Conservation (phyloP, 371 early-diverging fungal species). For the Mucor piriformis region DNA sequence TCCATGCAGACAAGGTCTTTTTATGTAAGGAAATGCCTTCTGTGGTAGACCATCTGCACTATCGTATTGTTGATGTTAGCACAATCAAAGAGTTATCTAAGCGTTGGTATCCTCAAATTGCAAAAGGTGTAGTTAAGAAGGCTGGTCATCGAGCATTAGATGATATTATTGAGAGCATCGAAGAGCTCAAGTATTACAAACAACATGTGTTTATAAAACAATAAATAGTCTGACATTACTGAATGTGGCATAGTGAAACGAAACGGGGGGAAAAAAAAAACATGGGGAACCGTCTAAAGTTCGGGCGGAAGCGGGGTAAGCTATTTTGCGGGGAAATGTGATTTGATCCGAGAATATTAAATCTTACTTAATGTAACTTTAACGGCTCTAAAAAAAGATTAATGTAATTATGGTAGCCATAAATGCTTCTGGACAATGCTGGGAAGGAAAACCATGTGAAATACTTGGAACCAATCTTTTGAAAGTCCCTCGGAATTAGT, state of each 20-base stretch:
- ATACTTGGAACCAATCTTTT: no score
- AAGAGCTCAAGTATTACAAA: constrained; percentile 81
- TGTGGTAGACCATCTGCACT: constrained; percentile 80
- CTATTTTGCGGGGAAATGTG: not conserved
- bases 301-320: not conserved
- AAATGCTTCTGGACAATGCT: no score
- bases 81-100: constrained; percentile 86
- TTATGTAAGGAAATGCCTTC: constrained; percentile 82
- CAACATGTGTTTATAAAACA: constrained; percentile 60
- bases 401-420: no score
- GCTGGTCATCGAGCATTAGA: constrained; percentile 79
- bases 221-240: constrained; percentile 13
- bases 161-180: constrained; percentile 90
- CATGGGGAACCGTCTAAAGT: not conserved
- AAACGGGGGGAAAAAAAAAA: constrained; percentile 2
- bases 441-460: no score
- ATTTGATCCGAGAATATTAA: not conserved
- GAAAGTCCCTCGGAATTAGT: no score
- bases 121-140: constrained; percentile 60
- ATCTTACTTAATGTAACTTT: no score
- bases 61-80: constrained; percentile 90
- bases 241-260: not conserved
- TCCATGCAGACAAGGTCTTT: constrained; percentile 88
- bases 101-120: constrained; percentile 71
- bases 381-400: no score